Percentiles rank a stretch among this genome's conserved stretches.
These are phyloP conservation scores for Paspalum notatum DNA, from an alignment of 176 grass and related monocot genomes.

Conservation along the genomic window DNA sequence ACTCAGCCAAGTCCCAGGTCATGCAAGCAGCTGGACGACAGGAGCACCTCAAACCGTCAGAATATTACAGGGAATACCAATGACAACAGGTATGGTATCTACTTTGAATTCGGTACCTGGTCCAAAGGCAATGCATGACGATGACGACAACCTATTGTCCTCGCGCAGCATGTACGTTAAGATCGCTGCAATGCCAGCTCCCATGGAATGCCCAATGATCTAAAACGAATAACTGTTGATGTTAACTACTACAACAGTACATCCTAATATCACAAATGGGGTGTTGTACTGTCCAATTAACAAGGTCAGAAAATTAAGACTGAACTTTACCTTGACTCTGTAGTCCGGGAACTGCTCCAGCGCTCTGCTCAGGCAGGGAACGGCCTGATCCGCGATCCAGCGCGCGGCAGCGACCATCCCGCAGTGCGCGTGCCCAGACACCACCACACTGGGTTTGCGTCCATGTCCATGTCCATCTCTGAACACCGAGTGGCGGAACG, in stretches of 20 bases:
- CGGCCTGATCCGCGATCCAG: slow-evolving; percentile 71
- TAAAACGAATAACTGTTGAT: too few species aligned
- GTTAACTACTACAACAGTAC: too few species aligned
- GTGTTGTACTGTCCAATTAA: too few species aligned
- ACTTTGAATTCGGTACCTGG: slow-evolving; percentile 67
- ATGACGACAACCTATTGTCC: slow-evolving; percentile 66
- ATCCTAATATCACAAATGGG: too few species aligned
- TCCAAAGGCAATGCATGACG: slow-evolving; percentile 82
- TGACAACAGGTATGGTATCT: not conserved
- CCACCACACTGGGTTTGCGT: too few species aligned
- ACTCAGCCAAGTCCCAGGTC: slow-evolving; percentile 75
- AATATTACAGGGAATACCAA: not conserved
- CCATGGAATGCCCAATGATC: slow-evolving; percentile 96
- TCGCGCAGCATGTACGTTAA: slow-evolving; percentile 87
- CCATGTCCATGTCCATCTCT: too few species aligned
- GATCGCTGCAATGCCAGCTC: slow-evolving; percentile 82
- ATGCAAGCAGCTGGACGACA: slow-evolving; percentile 68
- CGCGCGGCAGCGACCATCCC: slow-evolving; percentile 85
- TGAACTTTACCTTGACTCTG: slow-evolving; percentile 80
- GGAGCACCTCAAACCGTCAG: slow-evolving; percentile 25
- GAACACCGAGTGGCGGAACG: slow-evolving; percentile 67
- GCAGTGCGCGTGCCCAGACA: slow-evolving; percentile 64
- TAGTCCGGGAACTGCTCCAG: slow-evolving; percentile 60
- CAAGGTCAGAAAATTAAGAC: too few species aligned
- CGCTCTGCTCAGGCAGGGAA: slow-evolving; percentile 60